A percentile compares a stretch with the other conserved stretches of the same genome.
These are phyloP conservation scores for Elsinoe batatas DNA, from an alignment of 2,329 filamentous ascomycete genomes.

Conservation along the genomic window DNA sequence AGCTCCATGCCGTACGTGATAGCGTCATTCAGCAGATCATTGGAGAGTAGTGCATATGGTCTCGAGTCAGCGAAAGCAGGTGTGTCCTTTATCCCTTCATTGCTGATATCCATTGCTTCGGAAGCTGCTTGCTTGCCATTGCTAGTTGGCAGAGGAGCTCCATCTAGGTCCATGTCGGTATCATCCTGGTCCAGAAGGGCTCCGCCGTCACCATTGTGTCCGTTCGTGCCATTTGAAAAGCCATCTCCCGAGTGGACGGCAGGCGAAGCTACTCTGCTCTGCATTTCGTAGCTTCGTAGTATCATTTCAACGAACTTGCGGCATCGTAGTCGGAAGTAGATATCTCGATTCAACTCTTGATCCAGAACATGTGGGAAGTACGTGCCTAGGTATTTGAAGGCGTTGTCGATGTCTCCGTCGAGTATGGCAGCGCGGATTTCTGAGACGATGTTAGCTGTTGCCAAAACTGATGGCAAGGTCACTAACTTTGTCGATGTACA, in stretches of 20 bases:
- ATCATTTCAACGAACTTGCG: slow-evolving; percentile 96
- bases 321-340: slow-evolving; percentile 80
- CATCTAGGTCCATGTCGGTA: slow-evolving; percentile 41
- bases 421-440: slow-evolving; percentile 79
- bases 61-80: slow-evolving; percentile 7
- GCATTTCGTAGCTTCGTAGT: slow-evolving; percentile 58
- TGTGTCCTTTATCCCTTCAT: background rate
- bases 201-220: slow-evolving; percentile 16
- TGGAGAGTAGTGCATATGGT: slow-evolving; percentile 22
- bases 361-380: slow-evolving; percentile 74
- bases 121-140: slow-evolving; percentile 9
- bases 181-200: background rate
- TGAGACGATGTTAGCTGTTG: slow-evolving; percentile 30
- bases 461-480: background rate
- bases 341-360: slow-evolving; percentile 58
- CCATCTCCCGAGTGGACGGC: slow-evolving; percentile 24
- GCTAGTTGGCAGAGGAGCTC: background rate
- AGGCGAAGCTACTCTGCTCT: slow-evolving; percentile 18
- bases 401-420: slow-evolving; percentile 83
- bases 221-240: slow-evolving; percentile 25
- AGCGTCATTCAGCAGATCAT: slow-evolving; percentile 55
- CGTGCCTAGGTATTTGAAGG: slow-evolving; percentile 67
- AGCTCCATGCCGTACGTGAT: slow-evolving; percentile 72
- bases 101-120: slow-evolving; percentile 29
- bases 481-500: slow-evolving; percentile 71